phyloP scores from a whole-genome alignment of 2,329 filamentous ascomycete species.

The Monilinia fructigena region DNA sequence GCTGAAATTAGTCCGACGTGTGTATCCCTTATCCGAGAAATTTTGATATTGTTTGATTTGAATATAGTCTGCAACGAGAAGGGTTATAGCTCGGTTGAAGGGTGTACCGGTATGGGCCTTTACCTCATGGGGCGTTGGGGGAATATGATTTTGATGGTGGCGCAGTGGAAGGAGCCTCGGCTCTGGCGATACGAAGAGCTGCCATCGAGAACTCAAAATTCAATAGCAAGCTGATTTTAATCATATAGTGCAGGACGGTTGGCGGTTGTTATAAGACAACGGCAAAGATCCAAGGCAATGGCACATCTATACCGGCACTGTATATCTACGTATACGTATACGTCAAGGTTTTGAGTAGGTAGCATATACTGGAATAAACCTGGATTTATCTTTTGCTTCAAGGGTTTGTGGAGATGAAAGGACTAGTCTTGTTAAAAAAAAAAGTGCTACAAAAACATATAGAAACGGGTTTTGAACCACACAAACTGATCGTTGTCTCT shows the following conservation, averaged over 20 bases:
- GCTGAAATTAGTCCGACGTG: not conserved
- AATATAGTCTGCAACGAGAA: not conserved
- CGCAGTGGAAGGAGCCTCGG: conserved; percentile 9
- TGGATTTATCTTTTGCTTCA: not conserved
- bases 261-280: not conserved
- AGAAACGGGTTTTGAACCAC: not conserved
- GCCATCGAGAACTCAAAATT: not conserved
- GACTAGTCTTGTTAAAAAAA: not conserved
- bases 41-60: not conserved
- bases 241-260: not conserved
- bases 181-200: not conserved
- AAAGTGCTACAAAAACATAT: not conserved
- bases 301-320: not conserved
- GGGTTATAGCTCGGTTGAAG: not conserved
- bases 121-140: not conserved
- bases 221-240: not conserved
- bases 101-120: not conserved
- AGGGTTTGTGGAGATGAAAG: not conserved
- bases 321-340: no score
- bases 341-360: not conserved
- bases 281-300: not conserved
- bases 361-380: not conserved
- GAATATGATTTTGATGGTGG: conserved; percentile 6
- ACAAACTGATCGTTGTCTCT: not conserved
- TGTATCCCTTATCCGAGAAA: not conserved